Evolutionary conservation across 2,329 filamentous ascomycete genomes (phyloP).

Genomic region (Fusarium lateritium): DNA sequence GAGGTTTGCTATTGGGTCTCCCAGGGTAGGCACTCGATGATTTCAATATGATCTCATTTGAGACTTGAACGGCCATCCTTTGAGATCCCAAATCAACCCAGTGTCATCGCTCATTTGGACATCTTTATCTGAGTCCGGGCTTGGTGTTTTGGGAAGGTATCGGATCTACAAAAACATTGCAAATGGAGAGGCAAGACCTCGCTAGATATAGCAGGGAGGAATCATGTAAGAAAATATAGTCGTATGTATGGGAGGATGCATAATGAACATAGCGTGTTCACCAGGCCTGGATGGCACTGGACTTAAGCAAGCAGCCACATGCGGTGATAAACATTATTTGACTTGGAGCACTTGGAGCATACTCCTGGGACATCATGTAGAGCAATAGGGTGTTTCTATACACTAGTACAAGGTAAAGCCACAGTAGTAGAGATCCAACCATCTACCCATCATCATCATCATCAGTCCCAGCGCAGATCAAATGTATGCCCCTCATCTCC

Average conservation of each 20-base stretch:
- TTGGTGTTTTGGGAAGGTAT: slow-evolving; percentile 40
- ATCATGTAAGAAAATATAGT: slow-evolving; percentile 33
- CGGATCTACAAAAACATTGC: slow-evolving; percentile 38
- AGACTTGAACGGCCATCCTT: background rate
- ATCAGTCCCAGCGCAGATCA: slow-evolving; percentile 4
- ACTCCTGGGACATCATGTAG: background rate
- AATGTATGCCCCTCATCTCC: background rate
- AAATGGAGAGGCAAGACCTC: slow-evolving; percentile 25
- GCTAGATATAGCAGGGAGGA: slow-evolving; percentile 19
- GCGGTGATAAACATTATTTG: background rate
- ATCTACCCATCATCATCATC: slow-evolving; percentile 27
- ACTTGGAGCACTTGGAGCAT: too few species aligned
- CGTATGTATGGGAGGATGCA: slow-evolving; percentile 38
- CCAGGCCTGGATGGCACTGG: slow-evolving; percentile 22
- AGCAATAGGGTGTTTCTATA: slow-evolving; percentile 53
- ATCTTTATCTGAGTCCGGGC: slow-evolving; percentile 14
- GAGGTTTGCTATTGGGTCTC: background rate
- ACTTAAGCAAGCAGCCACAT: background rate
- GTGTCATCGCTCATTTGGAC: background rate
- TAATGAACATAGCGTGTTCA: slow-evolving; percentile 31
- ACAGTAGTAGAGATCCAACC: slow-evolving; percentile 39
- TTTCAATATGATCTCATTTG: background rate
- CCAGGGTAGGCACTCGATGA: background rate
- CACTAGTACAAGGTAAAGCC: slow-evolving; percentile 54
- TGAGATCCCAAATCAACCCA: background rate